Conservation (phyloP, 805 yeast species). For the Crinitomyces ghanaensis region DNA sequence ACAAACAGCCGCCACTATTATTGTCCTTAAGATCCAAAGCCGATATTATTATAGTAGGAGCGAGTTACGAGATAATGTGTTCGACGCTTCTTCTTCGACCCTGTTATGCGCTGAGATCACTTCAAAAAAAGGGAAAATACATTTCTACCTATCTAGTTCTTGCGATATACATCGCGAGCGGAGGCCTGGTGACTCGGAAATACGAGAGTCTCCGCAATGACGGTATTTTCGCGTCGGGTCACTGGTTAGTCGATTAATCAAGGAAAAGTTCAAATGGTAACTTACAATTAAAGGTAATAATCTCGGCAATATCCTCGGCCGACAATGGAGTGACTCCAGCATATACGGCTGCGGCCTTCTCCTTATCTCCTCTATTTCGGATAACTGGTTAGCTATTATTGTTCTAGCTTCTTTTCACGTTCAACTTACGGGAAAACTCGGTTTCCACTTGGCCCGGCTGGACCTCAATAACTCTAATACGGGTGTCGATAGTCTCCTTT, state of each 20-base stretch:
- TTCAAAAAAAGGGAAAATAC: no score
- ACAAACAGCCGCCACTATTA: no score
- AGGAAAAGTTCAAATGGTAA: neutral
- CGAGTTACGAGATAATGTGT: no score
- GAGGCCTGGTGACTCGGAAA: slow-evolving; percentile 83
- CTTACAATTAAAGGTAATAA: slow-evolving; percentile 44
- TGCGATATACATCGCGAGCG: slow-evolving; percentile 36
- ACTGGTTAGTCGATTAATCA: slow-evolving; percentile 14
- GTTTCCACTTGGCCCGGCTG: slow-evolving; percentile 77
- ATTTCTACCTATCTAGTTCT: no score
- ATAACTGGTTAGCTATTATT: slow-evolving; percentile 26
- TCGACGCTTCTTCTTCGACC: no score
- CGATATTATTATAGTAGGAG: no score
- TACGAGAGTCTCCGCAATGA: slow-evolving; percentile 68
- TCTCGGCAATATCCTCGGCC: slow-evolving; percentile 67
- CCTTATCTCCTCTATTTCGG: slow-evolving; percentile 51
- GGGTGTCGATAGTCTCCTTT: slow-evolving; percentile 62
- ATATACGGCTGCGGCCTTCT: slow-evolving; percentile 53
- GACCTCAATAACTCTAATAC: slow-evolving; percentile 58
- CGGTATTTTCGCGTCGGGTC: slow-evolving; percentile 60
- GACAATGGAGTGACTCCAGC: slow-evolving; percentile 56
- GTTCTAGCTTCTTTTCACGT: neutral
- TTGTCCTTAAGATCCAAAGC: no score
- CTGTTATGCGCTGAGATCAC: no score
- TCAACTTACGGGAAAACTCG: slow-evolving; percentile 40